Percentiles rank a stretch among this genome's conserved stretches.
These are phyloP conservation scores for Aquilaria yunnanensis DNA, from an alignment of 345 rosid genomes.

Conservation along the genomic window DNA sequence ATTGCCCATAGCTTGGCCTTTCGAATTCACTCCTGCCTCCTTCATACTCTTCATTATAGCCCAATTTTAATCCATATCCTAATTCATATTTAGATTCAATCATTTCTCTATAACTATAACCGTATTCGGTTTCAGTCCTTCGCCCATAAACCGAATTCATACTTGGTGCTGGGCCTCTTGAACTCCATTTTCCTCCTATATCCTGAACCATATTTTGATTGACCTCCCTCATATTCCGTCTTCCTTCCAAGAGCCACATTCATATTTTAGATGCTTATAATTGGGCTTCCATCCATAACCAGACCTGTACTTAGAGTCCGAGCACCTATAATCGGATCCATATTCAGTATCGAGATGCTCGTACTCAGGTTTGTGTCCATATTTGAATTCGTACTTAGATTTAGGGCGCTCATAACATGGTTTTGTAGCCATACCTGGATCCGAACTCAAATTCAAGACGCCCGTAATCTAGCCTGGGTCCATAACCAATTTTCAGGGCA, in stretches of 20 bases:
- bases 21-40: constrained; percentile 16
- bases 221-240: constrained; percentile 18
- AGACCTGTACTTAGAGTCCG: constrained; percentile 19
- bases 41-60: constrained; percentile 23
- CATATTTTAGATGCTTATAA: constrained; percentile 19
- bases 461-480: constrained; percentile 8
- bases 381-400: constrained; percentile 21
- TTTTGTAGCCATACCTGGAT: constrained; percentile 10
- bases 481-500: neutral
- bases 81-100: constrained; percentile 22
- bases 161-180: constrained; percentile 21
- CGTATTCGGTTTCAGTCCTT: constrained; percentile 12
- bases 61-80: constrained; percentile 22
- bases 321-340: constrained; percentile 15
- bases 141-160: constrained; percentile 34
- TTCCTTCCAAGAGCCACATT: constrained; percentile 32
- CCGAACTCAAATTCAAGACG: constrained; percentile 22
- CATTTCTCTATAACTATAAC: constrained; percentile 16
- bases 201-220: constrained; percentile 32
- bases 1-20: constrained; percentile 28
- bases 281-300: constrained; percentile 33
- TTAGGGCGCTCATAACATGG: neutral
- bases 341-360: constrained; percentile 2
- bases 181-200: constrained; percentile 26
- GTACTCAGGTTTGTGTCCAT: constrained; percentile 9